A percentile compares a stretch with the other conserved stretches of the same genome.
Conservation (phyloP, 352 stramenopile species). For the Globisporangium perplexum region DNA sequence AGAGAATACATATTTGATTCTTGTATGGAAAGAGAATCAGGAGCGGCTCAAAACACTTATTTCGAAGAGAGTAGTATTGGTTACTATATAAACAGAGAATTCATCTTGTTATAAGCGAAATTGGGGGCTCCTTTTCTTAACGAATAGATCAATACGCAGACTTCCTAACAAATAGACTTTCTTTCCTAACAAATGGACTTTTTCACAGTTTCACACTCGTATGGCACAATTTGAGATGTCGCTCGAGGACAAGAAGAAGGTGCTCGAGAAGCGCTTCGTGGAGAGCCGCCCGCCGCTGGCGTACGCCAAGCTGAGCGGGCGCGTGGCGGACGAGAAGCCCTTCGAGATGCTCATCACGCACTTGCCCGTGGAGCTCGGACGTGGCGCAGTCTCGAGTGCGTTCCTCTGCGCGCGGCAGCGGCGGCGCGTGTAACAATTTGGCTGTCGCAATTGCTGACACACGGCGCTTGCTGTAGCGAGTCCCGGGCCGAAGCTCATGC, state of each 20-base stretch:
- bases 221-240: constrained; percentile 13
- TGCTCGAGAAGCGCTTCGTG: constrained; percentile 73
- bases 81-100: too few species aligned
- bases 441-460: not conserved
- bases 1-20: too few species aligned
- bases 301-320: constrained; percentile 71
- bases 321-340: constrained; percentile 45
- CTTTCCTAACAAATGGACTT: too few species aligned
- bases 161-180: too few species aligned
- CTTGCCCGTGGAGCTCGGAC: constrained; percentile 65
- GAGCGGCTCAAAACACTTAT: too few species aligned
- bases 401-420: not conserved
- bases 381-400: constrained; percentile 38
- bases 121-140: too few species aligned
- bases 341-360: constrained; percentile 81
- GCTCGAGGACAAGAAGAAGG: constrained; percentile 64
- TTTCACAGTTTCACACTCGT: too few species aligned
- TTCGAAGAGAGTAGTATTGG: too few species aligned
- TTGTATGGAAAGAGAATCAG: too few species aligned
- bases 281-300: constrained; percentile 72
- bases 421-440: not conserved
- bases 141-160: too few species aligned
- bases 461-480: constrained; percentile 10
- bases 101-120: too few species aligned
- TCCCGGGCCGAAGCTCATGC: constrained; percentile 39